phyloP scores from a whole-genome alignment of 116 monocot species.

The Phalaenopsis hybrid region DNA sequence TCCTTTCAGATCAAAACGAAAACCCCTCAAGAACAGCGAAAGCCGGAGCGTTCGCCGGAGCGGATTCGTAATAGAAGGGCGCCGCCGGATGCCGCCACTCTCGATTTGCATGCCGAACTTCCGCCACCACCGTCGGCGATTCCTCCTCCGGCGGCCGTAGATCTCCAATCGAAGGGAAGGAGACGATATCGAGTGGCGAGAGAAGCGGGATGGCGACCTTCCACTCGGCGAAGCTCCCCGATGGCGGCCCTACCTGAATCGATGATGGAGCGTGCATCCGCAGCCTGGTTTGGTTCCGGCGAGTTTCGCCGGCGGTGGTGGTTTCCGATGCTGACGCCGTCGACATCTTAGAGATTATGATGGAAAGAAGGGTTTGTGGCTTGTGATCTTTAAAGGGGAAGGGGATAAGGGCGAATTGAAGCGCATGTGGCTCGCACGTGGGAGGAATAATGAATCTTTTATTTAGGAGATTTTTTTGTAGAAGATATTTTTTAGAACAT shows the following conservation, averaged over 20 bases:
- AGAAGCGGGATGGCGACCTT: slow-evolving; percentile 24
- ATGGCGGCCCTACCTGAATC: slow-evolving; percentile 8
- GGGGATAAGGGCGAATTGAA: neutral
- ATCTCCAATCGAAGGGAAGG: neutral
- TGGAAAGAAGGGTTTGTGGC: neutral
- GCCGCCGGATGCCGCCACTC: slow-evolving; percentile 16
- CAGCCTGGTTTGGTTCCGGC: slow-evolving; percentile 2
- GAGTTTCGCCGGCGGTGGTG: neutral
- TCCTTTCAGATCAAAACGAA: neutral
- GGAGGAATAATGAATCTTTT: neutral
- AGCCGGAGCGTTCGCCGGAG: slow-evolving; percentile 4
- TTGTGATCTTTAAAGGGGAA: neutral
- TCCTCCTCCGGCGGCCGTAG: neutral
- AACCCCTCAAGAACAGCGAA: slow-evolving; percentile 5
- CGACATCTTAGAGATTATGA: neutral
- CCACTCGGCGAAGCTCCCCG: slow-evolving; percentile 11
- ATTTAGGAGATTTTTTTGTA: too few relatives aligned
- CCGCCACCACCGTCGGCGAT: neutral
- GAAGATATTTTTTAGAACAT: too few relatives aligned
- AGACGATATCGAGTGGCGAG: slow-evolving; percentile 22
- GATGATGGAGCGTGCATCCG: slow-evolving; percentile 20
- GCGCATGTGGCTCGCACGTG: slow-evolving; percentile 1
- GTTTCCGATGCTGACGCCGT: neutral
- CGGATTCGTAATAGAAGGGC: slow-evolving; percentile 17
- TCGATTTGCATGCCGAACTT: neutral